Percentiles rank a stretch among this genome's conserved stretches.
phyloP scores from a whole-genome alignment of 352 stramenopile species.

The Bremia lactucae region DNA sequence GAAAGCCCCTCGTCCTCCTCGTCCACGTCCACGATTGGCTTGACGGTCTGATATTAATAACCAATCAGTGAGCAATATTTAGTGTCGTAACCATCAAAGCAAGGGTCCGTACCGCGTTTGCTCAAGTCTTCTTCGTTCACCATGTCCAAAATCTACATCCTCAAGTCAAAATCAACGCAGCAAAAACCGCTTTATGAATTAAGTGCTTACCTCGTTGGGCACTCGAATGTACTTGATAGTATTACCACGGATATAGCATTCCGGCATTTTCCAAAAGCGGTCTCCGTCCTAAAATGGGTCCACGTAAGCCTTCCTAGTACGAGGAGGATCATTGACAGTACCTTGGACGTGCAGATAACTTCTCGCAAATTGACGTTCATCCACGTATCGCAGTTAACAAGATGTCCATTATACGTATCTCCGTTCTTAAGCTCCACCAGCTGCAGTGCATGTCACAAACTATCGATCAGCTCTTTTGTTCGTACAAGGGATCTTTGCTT shows the following conservation, averaged over 20 bases:
- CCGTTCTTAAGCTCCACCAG: slow-evolving; percentile 99
- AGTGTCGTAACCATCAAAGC: slow-evolving; percentile 1
- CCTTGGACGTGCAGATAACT: slow-evolving; percentile 97
- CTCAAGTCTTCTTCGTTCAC: slow-evolving; percentile 90
- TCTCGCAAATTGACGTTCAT: slow-evolving; percentile 99
- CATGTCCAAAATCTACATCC: slow-evolving; percentile 84
- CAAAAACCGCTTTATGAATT: too few relatives aligned
- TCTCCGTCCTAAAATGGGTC: slow-evolving; percentile 83
- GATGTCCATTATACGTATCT: slow-evolving; percentile 96
- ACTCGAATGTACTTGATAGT: slow-evolving; percentile 99
- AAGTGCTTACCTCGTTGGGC: slow-evolving; percentile 81
- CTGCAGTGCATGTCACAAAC: slow-evolving; percentile 17
- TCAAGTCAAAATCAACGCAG: not conserved
- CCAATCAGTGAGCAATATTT: slow-evolving; percentile 1
- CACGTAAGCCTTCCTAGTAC: not conserved
- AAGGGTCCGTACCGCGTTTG: slow-evolving; percentile 42
- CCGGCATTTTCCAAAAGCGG: slow-evolving; percentile 96
- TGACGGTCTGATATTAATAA: slow-evolving; percentile 41
- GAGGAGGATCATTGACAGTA: slow-evolving; percentile 9
- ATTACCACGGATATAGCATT: slow-evolving; percentile 97
- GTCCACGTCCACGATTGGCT: slow-evolving; percentile 58
- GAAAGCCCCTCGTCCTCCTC: slow-evolving; percentile 46
- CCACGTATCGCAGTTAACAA: slow-evolving; percentile 96
- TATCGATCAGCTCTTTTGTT: not conserved
- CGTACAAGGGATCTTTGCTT: not conserved